These are phyloP conservation scores for Raffaelea ambrosiae DNA, from an alignment of 2,329 filamentous ascomycete genomes.

Conservation along the genomic window DNA sequence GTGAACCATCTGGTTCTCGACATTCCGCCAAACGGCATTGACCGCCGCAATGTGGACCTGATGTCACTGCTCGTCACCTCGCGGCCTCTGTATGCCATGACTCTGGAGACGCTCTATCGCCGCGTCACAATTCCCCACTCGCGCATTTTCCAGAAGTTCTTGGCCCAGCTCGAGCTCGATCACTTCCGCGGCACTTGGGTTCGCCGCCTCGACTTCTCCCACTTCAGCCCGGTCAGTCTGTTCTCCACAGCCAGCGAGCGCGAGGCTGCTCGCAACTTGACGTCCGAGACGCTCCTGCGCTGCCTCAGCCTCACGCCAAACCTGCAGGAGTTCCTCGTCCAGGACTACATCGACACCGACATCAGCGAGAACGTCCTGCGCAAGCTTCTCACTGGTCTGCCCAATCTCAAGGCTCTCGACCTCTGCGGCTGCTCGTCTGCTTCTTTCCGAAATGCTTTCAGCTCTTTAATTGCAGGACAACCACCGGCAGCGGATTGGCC, in stretches of 20 bases:
- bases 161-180: slow-evolving; percentile 58
- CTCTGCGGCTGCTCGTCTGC: slow-evolving; percentile 68
- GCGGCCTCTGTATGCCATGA: slow-evolving; percentile 63
- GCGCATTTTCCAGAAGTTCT: slow-evolving; percentile 73
- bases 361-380: slow-evolving; percentile 58
- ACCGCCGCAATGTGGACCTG: slow-evolving; percentile 68
- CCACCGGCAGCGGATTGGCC: slow-evolving; percentile 36
- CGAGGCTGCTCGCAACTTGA: slow-evolving; percentile 66
- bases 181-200: slow-evolving; percentile 66
- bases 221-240: slow-evolving; percentile 72
- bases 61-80: slow-evolving; percentile 71
- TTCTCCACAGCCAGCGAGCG: slow-evolving; percentile 70
- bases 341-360: slow-evolving; percentile 75
- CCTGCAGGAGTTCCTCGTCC: slow-evolving; percentile 68
- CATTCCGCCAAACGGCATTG: slow-evolving; percentile 64
- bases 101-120: slow-evolving; percentile 65
- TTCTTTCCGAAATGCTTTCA: slow-evolving; percentile 58
- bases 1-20: slow-evolving; percentile 68
- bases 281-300: slow-evolving; percentile 60
- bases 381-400: slow-evolving; percentile 62
- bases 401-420: slow-evolving; percentile 59
- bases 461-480: slow-evolving; percentile 33
- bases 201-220: slow-evolving; percentile 72
- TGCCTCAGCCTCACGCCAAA: slow-evolving; percentile 65
- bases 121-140: slow-evolving; percentile 79